Base-by-base conservation (phyloP, 176 grass and related monocot genomes). In the Coix lacrymajobi region DNA sequence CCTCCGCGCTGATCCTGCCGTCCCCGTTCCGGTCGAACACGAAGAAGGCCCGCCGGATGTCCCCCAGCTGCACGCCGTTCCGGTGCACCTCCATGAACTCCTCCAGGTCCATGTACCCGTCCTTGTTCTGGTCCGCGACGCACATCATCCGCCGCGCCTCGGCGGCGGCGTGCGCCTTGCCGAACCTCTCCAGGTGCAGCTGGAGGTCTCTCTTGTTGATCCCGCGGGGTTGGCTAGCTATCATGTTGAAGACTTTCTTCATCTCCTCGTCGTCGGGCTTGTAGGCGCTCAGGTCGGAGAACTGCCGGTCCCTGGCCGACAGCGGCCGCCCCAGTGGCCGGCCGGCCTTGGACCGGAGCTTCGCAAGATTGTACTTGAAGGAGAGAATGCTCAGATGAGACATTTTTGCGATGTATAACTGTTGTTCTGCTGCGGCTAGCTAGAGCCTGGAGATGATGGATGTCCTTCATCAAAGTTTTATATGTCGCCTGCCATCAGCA, bases 1-100 rank as follows among this genome's bases (percentile, higher is more conserved):
- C 96, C 8, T 82, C 79, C 0, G 91, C 96, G 32, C 78, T 94
- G 69, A 99, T 93, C 65, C 58, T 71, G 17, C 89, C 96, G 3
- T 99, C 93, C 41, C 0, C 19, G 43, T 96, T 79, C 62, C 8
- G 30, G 67, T 96, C 91, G 61, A 96, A 93, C 62, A 81, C 81
- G 6, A 80, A 87, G 83, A 99, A 99, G 7, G 91, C 93, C 28
- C 79, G 38, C 19, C 81, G 92, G 29, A 93, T 96, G 33, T 96
- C 93, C 1, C 83, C 57, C 8, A 71, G 48, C 58, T 5, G 86
- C 73, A 99, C 87, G 26, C 92, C 96, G 12, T 89, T 88, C 80
- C 34, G 83, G 85, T 92, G 93, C 62, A 94, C 60, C 58, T 89
- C 85, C 83, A 94, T 87, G 87, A 96, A 99, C 65, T 90, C 91